Conservation (phyloP, 768 basidiomycete genomes). For the Aureoboletus auriporus region DNA sequence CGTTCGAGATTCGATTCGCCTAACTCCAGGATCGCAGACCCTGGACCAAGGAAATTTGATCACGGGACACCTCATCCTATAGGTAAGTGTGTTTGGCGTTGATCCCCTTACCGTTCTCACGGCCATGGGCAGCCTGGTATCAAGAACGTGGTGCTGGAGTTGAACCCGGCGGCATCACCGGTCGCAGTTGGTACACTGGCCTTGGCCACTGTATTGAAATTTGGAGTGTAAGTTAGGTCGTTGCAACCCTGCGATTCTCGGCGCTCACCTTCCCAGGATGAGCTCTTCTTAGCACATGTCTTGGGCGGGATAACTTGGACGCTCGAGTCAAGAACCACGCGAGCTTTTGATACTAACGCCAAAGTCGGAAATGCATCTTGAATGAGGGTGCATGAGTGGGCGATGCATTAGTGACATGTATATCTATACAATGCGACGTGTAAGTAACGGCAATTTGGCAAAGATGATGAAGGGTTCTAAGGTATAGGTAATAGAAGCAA, state of each 20-base stretch:
- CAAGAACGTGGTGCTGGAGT: conserved; percentile 73
- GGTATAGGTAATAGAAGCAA: conserved; percentile 13
- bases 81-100: conserved; percentile 37
- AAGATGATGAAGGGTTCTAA: conserved; percentile 9
- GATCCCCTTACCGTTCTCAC: conserved; percentile 1
- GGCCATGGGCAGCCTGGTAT: conserved; percentile 64
- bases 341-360: conserved; percentile 56
- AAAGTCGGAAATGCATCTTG: conserved; percentile 49
- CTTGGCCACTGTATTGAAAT: conserved; percentile 78
- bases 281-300: conserved; percentile 67
- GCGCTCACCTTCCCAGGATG: conserved; percentile 41
- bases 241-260: neutral
- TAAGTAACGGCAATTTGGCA: conserved; percentile 20
- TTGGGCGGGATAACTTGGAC: conserved; percentile 74
- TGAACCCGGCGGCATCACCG: conserved; percentile 44
- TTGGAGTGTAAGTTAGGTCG: conserved; percentile 52
- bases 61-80: conserved; percentile 78
- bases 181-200: conserved; percentile 81
- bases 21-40: conserved; percentile 14
- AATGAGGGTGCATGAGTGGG: conserved; percentile 6
- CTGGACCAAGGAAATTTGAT: conserved; percentile 41
- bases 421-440: conserved; percentile 24
- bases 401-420: conserved; percentile 20
- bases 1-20: neutral
- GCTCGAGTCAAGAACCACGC: conserved; percentile 65